Evolutionary conservation across 2,329 filamentous ascomycete species (phyloP).

Genomic region (Ophiostoma piceae): DNA sequence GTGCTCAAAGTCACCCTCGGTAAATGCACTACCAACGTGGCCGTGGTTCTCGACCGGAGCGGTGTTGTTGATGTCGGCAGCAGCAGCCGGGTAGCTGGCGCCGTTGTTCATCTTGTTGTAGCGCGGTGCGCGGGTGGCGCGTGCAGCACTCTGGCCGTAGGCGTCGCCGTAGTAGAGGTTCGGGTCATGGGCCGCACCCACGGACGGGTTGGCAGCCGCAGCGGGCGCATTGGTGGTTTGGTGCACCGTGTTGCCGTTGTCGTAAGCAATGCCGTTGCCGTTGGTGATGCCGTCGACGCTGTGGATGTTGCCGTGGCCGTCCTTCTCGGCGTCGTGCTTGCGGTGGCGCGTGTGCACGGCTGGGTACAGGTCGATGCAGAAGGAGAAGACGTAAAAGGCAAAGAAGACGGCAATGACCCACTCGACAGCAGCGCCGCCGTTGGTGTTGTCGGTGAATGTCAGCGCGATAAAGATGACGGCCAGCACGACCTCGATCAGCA

Average conservation of each 20-base stretch:
- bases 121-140: slow-evolving; percentile 25
- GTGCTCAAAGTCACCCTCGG: slow-evolving; percentile 10
- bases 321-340: slow-evolving; percentile 20
- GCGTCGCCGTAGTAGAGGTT: slow-evolving; percentile 15
- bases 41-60: neutral
- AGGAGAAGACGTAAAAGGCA: slow-evolving; percentile 81
- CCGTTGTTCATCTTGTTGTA: slow-evolving; percentile 9
- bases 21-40: neutral
- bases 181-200: neutral
- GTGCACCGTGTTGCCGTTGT: neutral
- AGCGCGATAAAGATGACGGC: slow-evolving; percentile 65
- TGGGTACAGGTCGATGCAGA: slow-evolving; percentile 80
- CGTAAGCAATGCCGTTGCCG: neutral
- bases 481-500: slow-evolving; percentile 71
- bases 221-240: neutral
- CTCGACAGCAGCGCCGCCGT: slow-evolving; percentile 73
- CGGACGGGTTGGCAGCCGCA: neutral
- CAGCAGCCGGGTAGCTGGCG: neutral
- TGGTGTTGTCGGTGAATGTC: slow-evolving; percentile 46
- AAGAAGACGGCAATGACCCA: slow-evolving; percentile 76
- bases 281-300: neutral
- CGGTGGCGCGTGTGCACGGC: slow-evolving; percentile 57
- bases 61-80: neutral
- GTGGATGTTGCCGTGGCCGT: neutral
- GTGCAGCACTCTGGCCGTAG: slow-evolving; percentile 25